Percentiles rank a stretch among this genome's conserved stretches.
Evolutionary conservation across 1,284 basidiomycete species (phyloP).

Genomic region (Meira miltonrushii): DNA sequence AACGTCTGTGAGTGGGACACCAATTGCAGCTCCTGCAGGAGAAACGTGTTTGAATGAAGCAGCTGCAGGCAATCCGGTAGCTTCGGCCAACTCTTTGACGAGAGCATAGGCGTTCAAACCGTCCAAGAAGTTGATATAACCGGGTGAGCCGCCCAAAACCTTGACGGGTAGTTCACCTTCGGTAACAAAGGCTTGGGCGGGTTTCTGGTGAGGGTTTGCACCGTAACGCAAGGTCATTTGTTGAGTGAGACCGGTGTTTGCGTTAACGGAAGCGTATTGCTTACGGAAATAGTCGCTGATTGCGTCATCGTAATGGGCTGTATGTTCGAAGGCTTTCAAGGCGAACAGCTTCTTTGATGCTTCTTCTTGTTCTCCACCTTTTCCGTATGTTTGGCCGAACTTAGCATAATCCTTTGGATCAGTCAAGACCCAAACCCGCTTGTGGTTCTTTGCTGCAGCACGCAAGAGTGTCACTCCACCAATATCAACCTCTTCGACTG

Average conservation of each 20-base stretch:
- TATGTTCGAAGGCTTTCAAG: slow-evolving; percentile 96
- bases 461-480: slow-evolving; percentile 96
- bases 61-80: slow-evolving; percentile 76
- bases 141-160: slow-evolving; percentile 90
- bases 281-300: slow-evolving; percentile 96
- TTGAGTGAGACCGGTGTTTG: slow-evolving; percentile 52
- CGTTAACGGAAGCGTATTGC: slow-evolving; percentile 73
- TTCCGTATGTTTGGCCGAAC: slow-evolving; percentile 68
- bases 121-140: slow-evolving; percentile 98
- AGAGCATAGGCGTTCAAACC: slow-evolving; percentile 95
- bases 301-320: slow-evolving; percentile 86
- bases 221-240: slow-evolving; percentile 86
- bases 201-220: slow-evolving; percentile 97
- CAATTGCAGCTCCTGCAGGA: slow-evolving; percentile 80
- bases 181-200: slow-evolving; percentile 90
- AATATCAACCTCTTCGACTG: slow-evolving; percentile 97
- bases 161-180: slow-evolving; percentile 89
- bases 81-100: slow-evolving; percentile 86
- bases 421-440: slow-evolving; percentile 66
- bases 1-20: slow-evolving; percentile 66
- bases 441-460: slow-evolving; percentile 98
- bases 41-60: slow-evolving; percentile 99
- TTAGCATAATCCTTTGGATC: slow-evolving; percentile 86
- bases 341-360: slow-evolving; percentile 77
- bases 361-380: slow-evolving; percentile 57